Percentiles rank a stretch among this genome's conserved stretches.
Evolutionary conservation across 108 stramenopile species (phyloP).

Genomic region (Cyclotella distinguenda): DNA sequence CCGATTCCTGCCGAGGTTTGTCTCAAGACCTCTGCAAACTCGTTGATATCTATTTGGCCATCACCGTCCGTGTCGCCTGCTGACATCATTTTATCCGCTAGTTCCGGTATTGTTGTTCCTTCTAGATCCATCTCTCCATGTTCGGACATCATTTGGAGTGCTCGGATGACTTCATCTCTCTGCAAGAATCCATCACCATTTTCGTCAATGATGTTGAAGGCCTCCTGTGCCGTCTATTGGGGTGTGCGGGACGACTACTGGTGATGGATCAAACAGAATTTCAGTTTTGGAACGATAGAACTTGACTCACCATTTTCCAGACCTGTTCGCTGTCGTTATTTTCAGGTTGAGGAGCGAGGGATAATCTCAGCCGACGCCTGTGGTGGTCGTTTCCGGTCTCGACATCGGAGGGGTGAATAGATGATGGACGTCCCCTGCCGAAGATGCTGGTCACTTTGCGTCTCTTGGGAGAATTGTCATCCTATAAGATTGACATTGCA

Average conservation of each 20-base stretch:
- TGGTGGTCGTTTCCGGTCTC: slow-evolving; percentile 16
- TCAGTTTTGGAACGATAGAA: neutral
- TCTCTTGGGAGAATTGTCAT: neutral
- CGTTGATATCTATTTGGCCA: slow-evolving; percentile 53
- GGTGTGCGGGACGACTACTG: neutral
- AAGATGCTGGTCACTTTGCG: slow-evolving; percentile 1
- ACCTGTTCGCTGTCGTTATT: neutral
- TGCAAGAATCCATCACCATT: slow-evolving; percentile 58
- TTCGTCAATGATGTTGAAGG: slow-evolving; percentile 53
- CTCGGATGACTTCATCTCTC: slow-evolving; percentile 49
- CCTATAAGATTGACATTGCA: neutral
- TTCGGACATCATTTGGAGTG: slow-evolving; percentile 45
- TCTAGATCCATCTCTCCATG: slow-evolving; percentile 36
- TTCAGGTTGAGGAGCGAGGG: slow-evolving; percentile 5
- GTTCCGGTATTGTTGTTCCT: slow-evolving; percentile 21
- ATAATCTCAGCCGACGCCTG: slow-evolving; percentile 15
- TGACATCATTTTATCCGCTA: slow-evolving; percentile 51
- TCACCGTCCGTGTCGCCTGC: slow-evolving; percentile 54
- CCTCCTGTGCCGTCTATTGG: slow-evolving; percentile 47
- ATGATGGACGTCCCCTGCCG: slow-evolving; percentile 1
- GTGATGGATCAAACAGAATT: neutral
- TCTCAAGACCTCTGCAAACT: slow-evolving; percentile 46
- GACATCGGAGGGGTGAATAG: slow-evolving; percentile 26
- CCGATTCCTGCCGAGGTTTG: slow-evolving; percentile 11
- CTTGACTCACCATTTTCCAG: slow-evolving; percentile 31